A percentile compares a stretch with the other conserved stretches of the same genome.
Evolutionary conservation across 2,329 filamentous ascomycete species (phyloP).

Genomic region (Sphaerulina populicola): DNA sequence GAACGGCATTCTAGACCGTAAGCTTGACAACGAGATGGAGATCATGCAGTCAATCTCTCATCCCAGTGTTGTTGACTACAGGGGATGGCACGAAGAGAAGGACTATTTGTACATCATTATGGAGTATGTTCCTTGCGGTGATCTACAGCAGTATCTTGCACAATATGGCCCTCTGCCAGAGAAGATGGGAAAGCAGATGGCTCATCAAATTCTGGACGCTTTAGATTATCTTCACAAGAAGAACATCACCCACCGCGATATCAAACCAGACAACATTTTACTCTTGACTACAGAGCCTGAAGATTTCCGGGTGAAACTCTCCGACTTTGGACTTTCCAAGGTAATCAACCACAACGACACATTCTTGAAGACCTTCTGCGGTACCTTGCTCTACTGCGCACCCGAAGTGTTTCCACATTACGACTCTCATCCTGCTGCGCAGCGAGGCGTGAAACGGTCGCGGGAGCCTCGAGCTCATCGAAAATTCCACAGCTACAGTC

Average conservation of each 20-base stretch:
- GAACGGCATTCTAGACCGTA: conserved; percentile 79
- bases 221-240: conserved; percentile 77
- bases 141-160: conserved; percentile 66
- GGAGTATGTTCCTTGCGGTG: conserved; percentile 79
- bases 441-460: conserved; percentile 49
- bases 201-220: conserved; percentile 68
- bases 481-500: conserved; percentile 63
- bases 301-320: conserved; percentile 70
- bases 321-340: conserved; percentile 94
- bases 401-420: conserved; percentile 91
- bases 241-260: conserved; percentile 94
- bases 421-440: conserved; percentile 53
- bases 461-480: conserved; percentile 43
- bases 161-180: conserved; percentile 58
- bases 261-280: conserved; percentile 96
- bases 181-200: conserved; percentile 59
- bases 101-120: conserved; percentile 89
- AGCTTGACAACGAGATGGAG: conserved; percentile 92
- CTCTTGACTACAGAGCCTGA: conserved; percentile 60
- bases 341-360: conserved; percentile 76
- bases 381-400: conserved; percentile 89
- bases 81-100: conserved; percentile 77
- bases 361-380: conserved; percentile 92
- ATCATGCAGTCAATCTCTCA: conserved; percentile 86
- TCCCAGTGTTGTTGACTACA: conserved; percentile 82